phyloP scores from a whole-genome alignment of 495 filamentous ascomycete species.

The Aspergillus homomorphus region DNA sequence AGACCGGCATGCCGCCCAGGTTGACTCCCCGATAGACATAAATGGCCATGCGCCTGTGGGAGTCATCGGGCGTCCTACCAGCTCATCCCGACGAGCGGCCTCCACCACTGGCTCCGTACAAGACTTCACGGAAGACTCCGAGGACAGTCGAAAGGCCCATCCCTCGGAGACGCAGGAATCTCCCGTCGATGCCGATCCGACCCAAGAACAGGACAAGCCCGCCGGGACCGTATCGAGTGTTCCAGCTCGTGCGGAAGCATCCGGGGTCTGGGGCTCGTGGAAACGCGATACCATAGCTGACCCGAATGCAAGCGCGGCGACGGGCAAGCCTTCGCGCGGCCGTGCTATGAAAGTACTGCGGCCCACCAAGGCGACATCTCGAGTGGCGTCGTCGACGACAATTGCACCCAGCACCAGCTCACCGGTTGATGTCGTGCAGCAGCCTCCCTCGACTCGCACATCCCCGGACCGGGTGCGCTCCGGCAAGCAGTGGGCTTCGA shows the following conservation, averaged over 20 bases:
- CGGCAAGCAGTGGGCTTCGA: conserved; percentile 57
- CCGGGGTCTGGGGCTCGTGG: conserved; percentile 66
- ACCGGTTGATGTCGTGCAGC: conserved; percentile 24
- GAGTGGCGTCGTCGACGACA: conserved; percentile 32
- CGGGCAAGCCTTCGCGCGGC: conserved; percentile 44
- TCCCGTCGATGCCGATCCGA: conserved; percentile 26
- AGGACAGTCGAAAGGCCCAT: conserved; percentile 39
- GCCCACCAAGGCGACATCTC: conserved; percentile 53
- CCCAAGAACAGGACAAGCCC: conserved; percentile 21
- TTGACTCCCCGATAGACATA: conserved; percentile 8
- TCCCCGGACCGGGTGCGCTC: conserved; percentile 32
- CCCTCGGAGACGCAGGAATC: conserved; percentile 14
- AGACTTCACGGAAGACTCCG: conserved; percentile 31
- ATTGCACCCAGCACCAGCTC: conserved; percentile 32
- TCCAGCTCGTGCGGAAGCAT: conserved; percentile 43
- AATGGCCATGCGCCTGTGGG: conserved; percentile 26
- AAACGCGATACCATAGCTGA: conserved; percentile 55
- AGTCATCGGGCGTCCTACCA: conserved; percentile 28
- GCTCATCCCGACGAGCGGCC: conserved; percentile 13
- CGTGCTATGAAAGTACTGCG: conserved; percentile 79
- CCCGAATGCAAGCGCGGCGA: conserved; percentile 34
- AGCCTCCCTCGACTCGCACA: conserved; percentile 22
- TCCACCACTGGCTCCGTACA: conserved; percentile 26
- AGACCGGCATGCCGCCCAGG: background rate
- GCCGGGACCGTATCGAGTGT: conserved; percentile 19